These are phyloP conservation scores for Pleurotus djamor DNA, from an alignment of 768 basidiomycete genomes.

Conservation along the genomic window DNA sequence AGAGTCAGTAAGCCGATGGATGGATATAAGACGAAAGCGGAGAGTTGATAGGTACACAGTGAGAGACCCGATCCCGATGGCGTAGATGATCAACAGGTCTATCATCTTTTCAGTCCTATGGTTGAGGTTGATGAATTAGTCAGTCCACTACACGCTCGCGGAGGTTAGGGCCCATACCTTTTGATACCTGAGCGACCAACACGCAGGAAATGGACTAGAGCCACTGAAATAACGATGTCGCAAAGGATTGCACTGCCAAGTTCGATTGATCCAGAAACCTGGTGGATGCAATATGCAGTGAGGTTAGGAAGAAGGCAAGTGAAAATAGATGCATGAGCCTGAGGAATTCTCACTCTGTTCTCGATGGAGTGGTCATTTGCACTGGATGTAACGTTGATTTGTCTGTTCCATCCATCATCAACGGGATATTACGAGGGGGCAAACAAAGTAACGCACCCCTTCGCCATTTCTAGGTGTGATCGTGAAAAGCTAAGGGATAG, in stretches of 20 bases:
- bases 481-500: too few relatives aligned
- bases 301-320: not conserved
- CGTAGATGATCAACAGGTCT: not conserved
- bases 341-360: not conserved
- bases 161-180: not conserved
- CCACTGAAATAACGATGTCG: not conserved
- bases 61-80: not conserved
- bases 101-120: not conserved
- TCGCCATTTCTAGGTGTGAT: too few relatives aligned
- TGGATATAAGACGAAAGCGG: not conserved
- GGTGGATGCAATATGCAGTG: too few relatives aligned
- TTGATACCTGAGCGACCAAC: not conserved
- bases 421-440: too few relatives aligned
- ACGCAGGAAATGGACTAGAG: not conserved
- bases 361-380: too few relatives aligned
- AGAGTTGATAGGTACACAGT: not conserved
- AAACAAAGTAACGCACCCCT: too few relatives aligned
- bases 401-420: too few relatives aligned
- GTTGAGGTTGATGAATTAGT: not conserved
- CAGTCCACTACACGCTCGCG: too few relatives aligned
- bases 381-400: too few relatives aligned
- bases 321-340: not conserved
- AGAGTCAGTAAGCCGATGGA: too few relatives aligned
- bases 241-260: not conserved
- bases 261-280: not conserved